phyloP scores from a whole-genome alignment of 208 protist species.

The Tetramitus jugosus region DNA sequence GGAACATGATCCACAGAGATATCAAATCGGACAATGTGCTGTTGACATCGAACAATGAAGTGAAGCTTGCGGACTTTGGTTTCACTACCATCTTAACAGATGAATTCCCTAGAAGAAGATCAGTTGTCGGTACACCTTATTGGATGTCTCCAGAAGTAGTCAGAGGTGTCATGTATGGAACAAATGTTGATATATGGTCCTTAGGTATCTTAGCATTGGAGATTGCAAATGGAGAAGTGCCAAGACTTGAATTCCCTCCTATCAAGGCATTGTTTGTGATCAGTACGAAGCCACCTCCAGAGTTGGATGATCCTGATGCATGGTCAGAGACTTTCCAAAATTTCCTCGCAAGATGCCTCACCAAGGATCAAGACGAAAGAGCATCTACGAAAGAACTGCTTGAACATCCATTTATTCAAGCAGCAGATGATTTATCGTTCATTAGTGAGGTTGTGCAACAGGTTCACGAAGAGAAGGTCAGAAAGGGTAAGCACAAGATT shows the following conservation, averaged over 20 bases:
- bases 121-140: conserved; percentile 57
- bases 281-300: not conserved
- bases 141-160: conserved; percentile 65
- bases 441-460: not conserved
- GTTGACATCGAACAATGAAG: not conserved
- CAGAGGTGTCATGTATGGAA: conserved; percentile 31
- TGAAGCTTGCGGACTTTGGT: conserved; percentile 48
- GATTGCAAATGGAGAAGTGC: conserved; percentile 26
- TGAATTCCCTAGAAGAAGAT: conserved; percentile 24
- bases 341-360: not conserved
- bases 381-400: not conserved
- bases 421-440: not conserved
- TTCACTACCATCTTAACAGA: conserved; percentile 35
- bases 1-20: conserved; percentile 41
- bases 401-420: conserved; percentile 15
- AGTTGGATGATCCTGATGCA: not conserved
- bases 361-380: conserved; percentile 5
- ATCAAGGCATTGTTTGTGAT: conserved; percentile 4
- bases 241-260: not conserved
- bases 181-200: conserved; percentile 39
- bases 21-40: conserved; percentile 5
- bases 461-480: not conserved
- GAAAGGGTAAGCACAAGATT: not conserved
- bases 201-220: conserved; percentile 50
- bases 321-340: not conserved